These are phyloP conservation scores for Ceriops zippeliana DNA, from an alignment of 345 rosid species.

Conservation along the genomic window DNA sequence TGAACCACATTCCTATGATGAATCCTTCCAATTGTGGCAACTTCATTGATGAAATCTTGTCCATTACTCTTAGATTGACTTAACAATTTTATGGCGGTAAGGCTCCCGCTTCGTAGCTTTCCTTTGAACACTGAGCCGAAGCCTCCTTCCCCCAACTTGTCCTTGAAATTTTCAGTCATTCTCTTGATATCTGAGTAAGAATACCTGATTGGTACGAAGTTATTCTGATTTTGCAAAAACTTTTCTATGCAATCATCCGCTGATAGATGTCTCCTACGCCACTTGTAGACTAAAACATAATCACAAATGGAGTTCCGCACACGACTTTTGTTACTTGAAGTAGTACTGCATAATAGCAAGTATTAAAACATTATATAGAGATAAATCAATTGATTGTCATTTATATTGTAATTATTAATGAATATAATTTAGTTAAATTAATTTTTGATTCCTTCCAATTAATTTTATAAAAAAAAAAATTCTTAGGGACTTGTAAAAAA, in stretches of 20 bases:
- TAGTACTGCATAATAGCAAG: no score
- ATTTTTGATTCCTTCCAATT: no score
- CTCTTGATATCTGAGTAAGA: not conserved
- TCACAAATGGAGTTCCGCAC: not conserved
- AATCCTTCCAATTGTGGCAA: constrained; percentile 18
- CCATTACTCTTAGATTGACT: not conserved
- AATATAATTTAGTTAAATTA: no score
- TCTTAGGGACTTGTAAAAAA: no score
- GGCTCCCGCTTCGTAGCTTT: constrained; percentile 4
- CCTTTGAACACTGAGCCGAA: constrained; percentile 13
- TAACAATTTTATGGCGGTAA: constrained; percentile 1
- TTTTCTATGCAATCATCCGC: not conserved
- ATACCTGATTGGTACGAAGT: not conserved
- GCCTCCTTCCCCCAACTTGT: constrained; percentile 2
- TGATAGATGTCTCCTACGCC: constrained; percentile 8
- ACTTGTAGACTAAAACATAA: not conserved
- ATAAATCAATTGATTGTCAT: no score
- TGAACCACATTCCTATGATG: constrained; percentile 5
- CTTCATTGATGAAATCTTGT: constrained; percentile 13
- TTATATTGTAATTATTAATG: no score
- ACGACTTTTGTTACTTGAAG: no score
- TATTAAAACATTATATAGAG: no score
- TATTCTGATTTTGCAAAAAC: not conserved
- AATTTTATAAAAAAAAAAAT: no score
- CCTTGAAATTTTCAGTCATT: not conserved